A percentile compares a stretch with the other conserved stretches of the same genome.
Conservation (phyloP, 2,329 filamentous ascomycete genomes). For the Claviceps purpurea region DNA sequence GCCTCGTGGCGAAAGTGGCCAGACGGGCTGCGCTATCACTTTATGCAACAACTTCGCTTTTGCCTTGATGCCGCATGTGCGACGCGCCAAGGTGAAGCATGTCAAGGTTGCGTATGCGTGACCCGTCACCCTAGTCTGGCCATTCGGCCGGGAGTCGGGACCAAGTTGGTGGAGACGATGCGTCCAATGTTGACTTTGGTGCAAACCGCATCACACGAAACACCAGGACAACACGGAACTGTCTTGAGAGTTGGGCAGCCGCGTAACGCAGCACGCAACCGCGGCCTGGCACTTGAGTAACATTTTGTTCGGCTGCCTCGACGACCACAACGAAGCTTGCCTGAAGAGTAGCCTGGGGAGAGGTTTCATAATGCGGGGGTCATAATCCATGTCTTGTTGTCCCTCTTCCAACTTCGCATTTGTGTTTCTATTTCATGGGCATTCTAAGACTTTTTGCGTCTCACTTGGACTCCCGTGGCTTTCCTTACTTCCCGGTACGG, state of each 20-base stretch:
- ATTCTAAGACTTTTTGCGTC: background rate
- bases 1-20: too few species aligned
- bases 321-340: background rate
- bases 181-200: too few species aligned
- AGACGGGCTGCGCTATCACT: too few species aligned
- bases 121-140: too few species aligned
- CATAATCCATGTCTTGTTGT: background rate
- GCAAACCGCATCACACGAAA: background rate
- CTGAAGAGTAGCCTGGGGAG: background rate
- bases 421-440: slow-evolving; percentile 2
- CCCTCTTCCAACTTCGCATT: background rate
- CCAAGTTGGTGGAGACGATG: too few species aligned
- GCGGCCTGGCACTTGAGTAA: background rate
- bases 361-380: slow-evolving; percentile 1
- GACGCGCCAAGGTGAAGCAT: too few species aligned
- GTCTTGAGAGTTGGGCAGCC: background rate
- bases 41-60: too few species aligned
- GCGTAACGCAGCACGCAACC: background rate
- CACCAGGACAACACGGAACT: background rate
- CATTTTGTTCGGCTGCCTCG: too few species aligned
- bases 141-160: too few species aligned
- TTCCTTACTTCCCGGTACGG: background rate
- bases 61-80: too few species aligned
- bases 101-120: too few species aligned
- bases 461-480: background rate